Conservation (phyloP, 1,284 basidiomycete species). For the Inonotus hispidus region DNA sequence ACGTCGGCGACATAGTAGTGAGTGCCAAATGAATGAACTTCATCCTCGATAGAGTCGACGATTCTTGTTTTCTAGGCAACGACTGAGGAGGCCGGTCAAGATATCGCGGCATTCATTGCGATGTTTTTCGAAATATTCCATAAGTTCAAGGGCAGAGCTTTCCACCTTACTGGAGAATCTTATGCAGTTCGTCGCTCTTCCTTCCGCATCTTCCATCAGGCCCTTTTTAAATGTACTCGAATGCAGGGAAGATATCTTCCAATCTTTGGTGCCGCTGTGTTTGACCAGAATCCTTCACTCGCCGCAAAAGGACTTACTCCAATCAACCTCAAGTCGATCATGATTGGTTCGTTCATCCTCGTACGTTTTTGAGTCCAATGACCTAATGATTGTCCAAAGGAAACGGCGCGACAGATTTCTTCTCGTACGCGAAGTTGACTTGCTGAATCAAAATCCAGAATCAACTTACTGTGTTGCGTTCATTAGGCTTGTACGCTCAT, state of each 20-base stretch:
- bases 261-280: slow-evolving; percentile 73
- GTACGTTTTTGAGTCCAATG: no score
- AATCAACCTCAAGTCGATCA: slow-evolving; percentile 73
- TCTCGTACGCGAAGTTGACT: slow-evolving; percentile 26
- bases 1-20: slow-evolving; percentile 60
- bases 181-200: slow-evolving; percentile 43
- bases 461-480: not conserved
- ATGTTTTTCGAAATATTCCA: slow-evolving; percentile 72
- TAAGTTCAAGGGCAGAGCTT: slow-evolving; percentile 58
- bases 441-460: not conserved
- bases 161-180: slow-evolving; percentile 73
- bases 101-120: slow-evolving; percentile 63
- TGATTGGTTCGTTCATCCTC: slow-evolving; percentile 55
- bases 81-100: slow-evolving; percentile 63
- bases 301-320: slow-evolving; percentile 57
- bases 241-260: slow-evolving; percentile 79
- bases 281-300: slow-evolving; percentile 69
- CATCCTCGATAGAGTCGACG: not conserved
- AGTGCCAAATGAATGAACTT: slow-evolving; percentile 21
- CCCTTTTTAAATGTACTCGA: not conserved
- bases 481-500: slow-evolving; percentile 4
- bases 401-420: slow-evolving; percentile 49
- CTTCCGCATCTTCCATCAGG: not conserved
- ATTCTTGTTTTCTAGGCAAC: slow-evolving; percentile 39
- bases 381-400: slow-evolving; percentile 32